These are phyloP conservation scores for Arthrobotrys megalospora DNA, from an alignment of 2,329 filamentous ascomycete species.

Conservation along the genomic window DNA sequence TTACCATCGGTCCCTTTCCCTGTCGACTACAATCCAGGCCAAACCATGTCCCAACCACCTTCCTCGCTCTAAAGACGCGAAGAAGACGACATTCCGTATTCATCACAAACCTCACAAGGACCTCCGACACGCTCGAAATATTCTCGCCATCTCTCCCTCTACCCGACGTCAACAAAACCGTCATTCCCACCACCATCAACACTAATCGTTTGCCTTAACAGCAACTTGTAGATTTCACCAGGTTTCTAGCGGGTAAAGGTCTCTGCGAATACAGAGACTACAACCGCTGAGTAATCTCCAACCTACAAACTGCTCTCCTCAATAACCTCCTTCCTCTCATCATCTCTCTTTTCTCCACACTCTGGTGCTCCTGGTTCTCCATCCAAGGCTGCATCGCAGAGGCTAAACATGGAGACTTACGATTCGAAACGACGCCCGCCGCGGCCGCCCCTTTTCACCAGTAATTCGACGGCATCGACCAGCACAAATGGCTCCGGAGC, in stretches of 20 bases:
- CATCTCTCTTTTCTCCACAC: conserved; percentile 59
- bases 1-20: conserved; percentile 28
- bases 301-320: conserved; percentile 61
- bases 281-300: conserved; percentile 39
- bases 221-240: conserved; percentile 1
- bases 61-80: conserved; percentile 52
- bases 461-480: conserved; percentile 24
- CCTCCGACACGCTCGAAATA: conserved; percentile 11
- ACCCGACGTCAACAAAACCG: neutral
- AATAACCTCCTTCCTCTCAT: conserved; percentile 60
- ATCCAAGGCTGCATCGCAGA: conserved; percentile 57
- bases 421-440: conserved; percentile 58
- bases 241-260: conserved; percentile 44
- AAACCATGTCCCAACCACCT: conserved; percentile 59
- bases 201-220: neutral
- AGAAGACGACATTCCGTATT: conserved; percentile 48
- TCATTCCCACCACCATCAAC: conserved; percentile 23
- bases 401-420: conserved; percentile 54
- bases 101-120: conserved; percentile 25
- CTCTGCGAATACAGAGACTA: conserved; percentile 60
- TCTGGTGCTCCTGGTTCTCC: conserved; percentile 59
- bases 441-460: conserved; percentile 48
- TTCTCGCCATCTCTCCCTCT: conserved; percentile 4
- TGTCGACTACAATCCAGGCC: conserved; percentile 39
- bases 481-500: conserved; percentile 19